These are phyloP conservation scores for Asterophora lycoperdoides DNA, from an alignment of 768 basidiomycete genomes.

Conservation along the genomic window DNA sequence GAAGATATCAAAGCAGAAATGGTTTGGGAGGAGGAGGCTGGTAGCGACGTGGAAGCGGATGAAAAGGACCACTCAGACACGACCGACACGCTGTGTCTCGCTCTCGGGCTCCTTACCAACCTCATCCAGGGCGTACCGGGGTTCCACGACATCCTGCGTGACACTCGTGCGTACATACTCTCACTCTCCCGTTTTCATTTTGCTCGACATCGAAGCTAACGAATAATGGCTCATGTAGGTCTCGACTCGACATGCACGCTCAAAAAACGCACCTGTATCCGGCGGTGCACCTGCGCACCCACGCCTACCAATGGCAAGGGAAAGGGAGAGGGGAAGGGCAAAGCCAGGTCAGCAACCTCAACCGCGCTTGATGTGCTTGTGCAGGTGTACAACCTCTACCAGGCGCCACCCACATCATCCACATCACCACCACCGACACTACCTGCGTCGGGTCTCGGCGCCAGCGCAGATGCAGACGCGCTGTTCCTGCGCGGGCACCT, in stretches of 20 bases:
- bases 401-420: neutral
- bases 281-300: constrained; percentile 45
- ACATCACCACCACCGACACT: neutral
- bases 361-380: constrained; percentile 50
- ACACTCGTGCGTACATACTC: constrained; percentile 40
- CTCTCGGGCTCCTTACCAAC: constrained; percentile 73
- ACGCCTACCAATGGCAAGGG: neutral
- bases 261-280: constrained; percentile 43
- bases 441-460: constrained; percentile 1
- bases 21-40: neutral
- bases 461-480: constrained; percentile 23
- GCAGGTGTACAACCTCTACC: constrained; percentile 43
- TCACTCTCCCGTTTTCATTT: neutral
- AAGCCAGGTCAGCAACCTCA: constrained; percentile 15
- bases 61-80: constrained; percentile 33
- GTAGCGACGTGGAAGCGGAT: constrained; percentile 12
- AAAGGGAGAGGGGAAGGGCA: no score
- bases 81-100: constrained; percentile 72
- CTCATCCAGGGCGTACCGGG: constrained; percentile 56
- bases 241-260: constrained; percentile 50
- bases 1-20: no score
- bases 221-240: constrained; percentile 27
- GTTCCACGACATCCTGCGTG: constrained; percentile 43
- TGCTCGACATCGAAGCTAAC: neutral
- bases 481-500: constrained; percentile 69